Evolutionary conservation across 306 rosid genomes (phyloP), one percentile per base, ranked within the genome.

Genomic region (Quercus agrifolia): DNA sequence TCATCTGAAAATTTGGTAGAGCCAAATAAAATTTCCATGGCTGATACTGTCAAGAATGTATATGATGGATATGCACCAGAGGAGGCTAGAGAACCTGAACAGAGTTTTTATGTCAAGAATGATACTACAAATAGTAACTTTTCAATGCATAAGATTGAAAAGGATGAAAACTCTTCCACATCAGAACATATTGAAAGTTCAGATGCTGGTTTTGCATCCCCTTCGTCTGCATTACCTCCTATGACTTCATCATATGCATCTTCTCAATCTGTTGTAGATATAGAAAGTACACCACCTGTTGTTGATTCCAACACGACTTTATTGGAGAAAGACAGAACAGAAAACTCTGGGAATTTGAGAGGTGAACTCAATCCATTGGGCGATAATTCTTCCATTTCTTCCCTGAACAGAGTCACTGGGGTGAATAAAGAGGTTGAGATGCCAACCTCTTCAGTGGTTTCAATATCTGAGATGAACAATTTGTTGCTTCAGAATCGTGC

Each of bases 401-500:
- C 91, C 41, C 19, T 57, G 25, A 70, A 25, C 28, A 74, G 54
- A 61, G 80, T 70, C 78, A 83, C 90, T 52, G 59, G 82, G 82
- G 63, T 74, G 59, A 85, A 64, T 18, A 74, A 76, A 67, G 81
- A 15, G 84, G 79, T 90, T 70, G 73, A 68, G 75, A 31, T 61
- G 51, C 78, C 85, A 38, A 71, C 67, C 61, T 78, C 85, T 54
- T 88, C 79, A 56, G 79, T 79, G 61, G 88, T 78, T 83, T 31
- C 92, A 49, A 70, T 95, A 66, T 86, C 97, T 61, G 94, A 92
- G 46, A 95, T 91, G 99, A 62, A 89, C 30, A 76, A 83, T 58
- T 71, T 88, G 61, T 83, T 91, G 76, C 77, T 85, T 76, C 87
- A 86, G 78, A 86, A 84, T 70, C 89, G 33, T 74, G 82, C 86